Evolutionary conservation across 2,329 filamentous ascomycete genomes (phyloP).

Genomic region (Colletotrichum liaoningense): DNA sequence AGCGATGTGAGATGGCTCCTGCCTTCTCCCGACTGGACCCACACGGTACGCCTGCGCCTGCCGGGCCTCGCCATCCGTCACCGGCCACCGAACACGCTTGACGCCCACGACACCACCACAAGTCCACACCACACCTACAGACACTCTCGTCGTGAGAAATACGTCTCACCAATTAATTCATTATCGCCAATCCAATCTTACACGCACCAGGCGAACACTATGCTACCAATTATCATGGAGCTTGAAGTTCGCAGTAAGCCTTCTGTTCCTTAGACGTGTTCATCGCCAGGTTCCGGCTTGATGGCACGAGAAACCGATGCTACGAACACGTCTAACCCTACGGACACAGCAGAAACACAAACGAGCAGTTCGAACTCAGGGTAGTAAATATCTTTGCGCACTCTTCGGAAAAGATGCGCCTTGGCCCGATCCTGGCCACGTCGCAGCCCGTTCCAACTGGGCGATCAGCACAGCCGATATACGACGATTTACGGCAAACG

Average conservation of each 20-base stretch:
- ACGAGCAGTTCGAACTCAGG: background rate
- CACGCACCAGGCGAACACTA: background rate
- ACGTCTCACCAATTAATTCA: background rate
- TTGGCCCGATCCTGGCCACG: constrained; percentile 8
- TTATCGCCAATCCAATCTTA: background rate
- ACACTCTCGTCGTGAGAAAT: too few relatives aligned
- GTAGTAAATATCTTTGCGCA: background rate
- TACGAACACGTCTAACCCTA: background rate
- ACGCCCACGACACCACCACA: too few relatives aligned
- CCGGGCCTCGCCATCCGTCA: background rate
- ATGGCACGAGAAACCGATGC: background rate
- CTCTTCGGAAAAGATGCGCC: background rate
- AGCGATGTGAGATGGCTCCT: background rate
- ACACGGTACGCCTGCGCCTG: background rate
- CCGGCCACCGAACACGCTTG: constrained; percentile 1
- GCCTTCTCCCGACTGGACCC: background rate
- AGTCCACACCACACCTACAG: too few relatives aligned
- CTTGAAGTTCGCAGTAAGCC: background rate
- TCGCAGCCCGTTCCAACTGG: constrained; percentile 18
- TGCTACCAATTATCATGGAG: background rate
- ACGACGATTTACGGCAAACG: constrained; percentile 23
- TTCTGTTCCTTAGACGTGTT: background rate
- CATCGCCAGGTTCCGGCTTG: background rate
- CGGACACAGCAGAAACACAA: background rate
- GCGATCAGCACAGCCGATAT: constrained; percentile 23